Conservation (phyloP, 805 yeast species). For the Torulaspora quercuum region DNA sequence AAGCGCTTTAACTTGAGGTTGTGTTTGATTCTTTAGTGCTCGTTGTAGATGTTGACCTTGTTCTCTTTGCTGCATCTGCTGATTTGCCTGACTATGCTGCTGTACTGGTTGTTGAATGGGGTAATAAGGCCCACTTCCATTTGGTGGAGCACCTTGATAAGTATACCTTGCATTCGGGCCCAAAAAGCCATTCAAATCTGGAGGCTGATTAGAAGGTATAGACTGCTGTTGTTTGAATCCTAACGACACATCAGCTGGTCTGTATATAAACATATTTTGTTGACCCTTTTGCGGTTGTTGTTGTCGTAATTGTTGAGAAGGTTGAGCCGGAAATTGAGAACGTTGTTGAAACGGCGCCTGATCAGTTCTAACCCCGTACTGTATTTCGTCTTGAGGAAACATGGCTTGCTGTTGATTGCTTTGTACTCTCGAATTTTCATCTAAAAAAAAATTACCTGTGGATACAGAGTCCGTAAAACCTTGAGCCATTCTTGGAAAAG, state of each 20-base stretch:
- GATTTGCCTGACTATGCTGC: too few relatives aligned
- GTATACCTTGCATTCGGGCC: constrained; percentile 7
- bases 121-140: constrained; percentile 10
- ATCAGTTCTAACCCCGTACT: constrained; percentile 5
- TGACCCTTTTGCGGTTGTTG: constrained; percentile 11
- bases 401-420: constrained; percentile 1
- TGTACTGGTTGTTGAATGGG: constrained; percentile 8
- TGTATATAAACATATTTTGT: constrained; percentile 5
- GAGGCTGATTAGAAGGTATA: constrained; percentile 8
- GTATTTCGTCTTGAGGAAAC: constrained; percentile 2
- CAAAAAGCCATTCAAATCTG: constrained; percentile 2
- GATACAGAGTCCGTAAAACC: constrained; percentile 2
- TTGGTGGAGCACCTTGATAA: constrained; percentile 6
- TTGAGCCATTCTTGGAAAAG: constrained; percentile 32
- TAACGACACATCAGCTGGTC: constrained; percentile 7
- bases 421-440: constrained; percentile 5
- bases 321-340: constrained; percentile 3
- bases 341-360: constrained; percentile 2
- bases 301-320: constrained; percentile 9
- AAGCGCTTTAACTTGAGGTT: constrained; percentile 11
- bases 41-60: too few relatives aligned
- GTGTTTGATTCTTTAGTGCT: constrained; percentile 11
- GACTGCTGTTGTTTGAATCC: constrained; percentile 7
- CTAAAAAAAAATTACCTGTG: constrained; percentile 5
- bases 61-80: constrained; percentile 9